Conservation (phyloP, 176 grass and related monocot species). For the Aegilops speltoides region DNA sequence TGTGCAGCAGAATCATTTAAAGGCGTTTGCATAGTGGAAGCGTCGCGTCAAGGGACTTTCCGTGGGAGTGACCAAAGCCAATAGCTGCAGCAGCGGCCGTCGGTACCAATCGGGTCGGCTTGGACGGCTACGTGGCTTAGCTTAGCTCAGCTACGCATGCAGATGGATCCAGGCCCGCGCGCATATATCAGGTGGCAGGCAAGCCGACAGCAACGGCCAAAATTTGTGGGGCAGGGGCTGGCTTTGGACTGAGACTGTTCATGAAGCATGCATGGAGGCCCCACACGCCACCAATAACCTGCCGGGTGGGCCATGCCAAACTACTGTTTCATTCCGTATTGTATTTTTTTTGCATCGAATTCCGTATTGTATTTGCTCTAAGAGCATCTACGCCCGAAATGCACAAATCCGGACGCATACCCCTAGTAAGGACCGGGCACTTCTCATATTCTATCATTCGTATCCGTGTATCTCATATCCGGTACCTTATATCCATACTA, state of each 20-base stretch:
- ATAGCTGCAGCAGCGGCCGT: not conserved
- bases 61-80: not conserved
- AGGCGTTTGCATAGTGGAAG: not conserved
- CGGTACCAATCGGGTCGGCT: not conserved
- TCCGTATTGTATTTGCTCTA: not conserved
- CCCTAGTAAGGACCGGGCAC: no score
- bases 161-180: not conserved
- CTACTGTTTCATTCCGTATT: not conserved
- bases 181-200: not conserved
- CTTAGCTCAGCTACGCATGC: no score
- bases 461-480: no score
- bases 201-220: not conserved
- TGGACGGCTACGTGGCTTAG: not conserved
- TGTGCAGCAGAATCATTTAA: not conserved
- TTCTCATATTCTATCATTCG: no score
- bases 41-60: not conserved
- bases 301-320: not conserved
- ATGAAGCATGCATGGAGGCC: not conserved
- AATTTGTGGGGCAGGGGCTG: not conserved
- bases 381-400: no score
- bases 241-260: not conserved
- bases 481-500: no score
- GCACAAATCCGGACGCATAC: no score
- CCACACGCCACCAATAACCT: not conserved
- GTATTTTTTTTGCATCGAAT: no score